These are phyloP conservation scores for Rhodotorula babjevae DNA, from an alignment of 768 basidiomycete species.

Conservation along the genomic window DNA sequence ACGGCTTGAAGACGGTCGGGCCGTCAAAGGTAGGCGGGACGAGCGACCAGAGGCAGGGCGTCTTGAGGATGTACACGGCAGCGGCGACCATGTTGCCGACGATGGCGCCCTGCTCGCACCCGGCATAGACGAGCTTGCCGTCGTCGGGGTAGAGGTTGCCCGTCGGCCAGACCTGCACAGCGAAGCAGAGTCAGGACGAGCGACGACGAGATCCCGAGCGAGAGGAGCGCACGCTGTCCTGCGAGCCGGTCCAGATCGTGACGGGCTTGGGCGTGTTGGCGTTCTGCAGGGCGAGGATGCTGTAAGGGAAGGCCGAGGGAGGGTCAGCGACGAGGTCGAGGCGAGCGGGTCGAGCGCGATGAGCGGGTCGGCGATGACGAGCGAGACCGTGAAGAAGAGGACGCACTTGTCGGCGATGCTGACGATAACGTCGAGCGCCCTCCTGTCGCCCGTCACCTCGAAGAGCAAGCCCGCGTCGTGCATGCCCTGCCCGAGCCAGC, in stretches of 20 bases:
- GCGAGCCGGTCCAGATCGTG: conserved; percentile 28
- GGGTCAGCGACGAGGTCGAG: too few relatives aligned
- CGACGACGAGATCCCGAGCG: not conserved
- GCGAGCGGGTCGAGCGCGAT: too few relatives aligned
- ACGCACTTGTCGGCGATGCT: conserved; percentile 31
- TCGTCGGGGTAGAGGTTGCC: not conserved
- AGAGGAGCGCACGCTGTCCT: not conserved
- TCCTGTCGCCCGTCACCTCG: conserved; percentile 30
- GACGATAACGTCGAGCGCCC: conserved; percentile 25
- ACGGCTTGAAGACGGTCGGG: conserved; percentile 17
- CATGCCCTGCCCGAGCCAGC: conserved; percentile 23
- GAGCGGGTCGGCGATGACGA: too few relatives aligned
- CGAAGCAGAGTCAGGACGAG: not conserved
- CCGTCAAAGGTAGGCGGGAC: conserved; percentile 21
- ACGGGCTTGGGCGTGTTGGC: conserved; percentile 8
- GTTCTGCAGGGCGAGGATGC: conserved; percentile 32
- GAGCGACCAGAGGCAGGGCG: conserved; percentile 25
- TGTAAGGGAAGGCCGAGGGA: not conserved
- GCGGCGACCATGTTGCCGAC: conserved; percentile 19
- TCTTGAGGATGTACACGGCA: conserved; percentile 31
- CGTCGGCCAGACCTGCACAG: conserved; percentile 18
- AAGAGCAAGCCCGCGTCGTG: conserved; percentile 26
- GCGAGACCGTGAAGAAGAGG: not conserved
- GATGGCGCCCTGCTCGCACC: conserved; percentile 29
- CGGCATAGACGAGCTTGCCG: conserved; percentile 24